Percentiles rank a stretch among this genome's conserved stretches.
phyloP scores from a whole-genome alignment of 2,329 filamentous ascomycete species.

The Xylaria sp. region DNA sequence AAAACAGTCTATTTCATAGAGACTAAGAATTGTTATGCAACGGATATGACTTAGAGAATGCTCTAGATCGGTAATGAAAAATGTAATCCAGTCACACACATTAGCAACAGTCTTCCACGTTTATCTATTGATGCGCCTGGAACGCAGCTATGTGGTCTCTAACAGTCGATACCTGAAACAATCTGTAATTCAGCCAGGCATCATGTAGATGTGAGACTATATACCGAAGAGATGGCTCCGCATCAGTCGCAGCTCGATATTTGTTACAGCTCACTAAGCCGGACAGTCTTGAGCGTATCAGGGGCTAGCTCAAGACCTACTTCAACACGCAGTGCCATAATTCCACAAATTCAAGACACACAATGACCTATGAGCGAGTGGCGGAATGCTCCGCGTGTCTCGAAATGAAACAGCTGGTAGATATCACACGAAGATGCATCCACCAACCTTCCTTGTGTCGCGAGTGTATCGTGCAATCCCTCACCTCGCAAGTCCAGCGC shows the following conservation, averaged over 20 bases:
- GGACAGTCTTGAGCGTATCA: no score
- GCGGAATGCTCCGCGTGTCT: slow-evolving; percentile 16
- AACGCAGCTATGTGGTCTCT: no score
- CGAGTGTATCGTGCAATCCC: slow-evolving; percentile 10
- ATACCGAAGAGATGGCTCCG: neutral
- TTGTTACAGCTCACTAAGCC: neutral
- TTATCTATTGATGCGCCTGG: no score
- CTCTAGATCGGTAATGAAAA: no score
- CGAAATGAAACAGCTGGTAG: slow-evolving; percentile 7
- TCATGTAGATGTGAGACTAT: neutral
- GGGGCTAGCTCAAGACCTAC: no score
- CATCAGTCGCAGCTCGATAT: neutral
- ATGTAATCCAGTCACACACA: no score
- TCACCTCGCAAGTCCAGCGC: slow-evolving; percentile 17
- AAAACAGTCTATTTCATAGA: no score
- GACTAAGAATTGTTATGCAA: no score
- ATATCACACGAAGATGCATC: slow-evolving; percentile 12
- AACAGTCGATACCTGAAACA: no score
- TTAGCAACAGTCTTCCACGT: no score
- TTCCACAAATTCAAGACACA: neutral
- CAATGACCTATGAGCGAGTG: neutral
- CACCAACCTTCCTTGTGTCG: slow-evolving; percentile 17
- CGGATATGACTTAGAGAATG: no score
- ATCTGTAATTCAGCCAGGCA: no score
- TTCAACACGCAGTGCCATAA: neutral